Percentiles rank a stretch among this genome's conserved stretches.
phyloP scores from a whole-genome alignment of 805 yeast genomes.

The Candida easanensis region DNA sequence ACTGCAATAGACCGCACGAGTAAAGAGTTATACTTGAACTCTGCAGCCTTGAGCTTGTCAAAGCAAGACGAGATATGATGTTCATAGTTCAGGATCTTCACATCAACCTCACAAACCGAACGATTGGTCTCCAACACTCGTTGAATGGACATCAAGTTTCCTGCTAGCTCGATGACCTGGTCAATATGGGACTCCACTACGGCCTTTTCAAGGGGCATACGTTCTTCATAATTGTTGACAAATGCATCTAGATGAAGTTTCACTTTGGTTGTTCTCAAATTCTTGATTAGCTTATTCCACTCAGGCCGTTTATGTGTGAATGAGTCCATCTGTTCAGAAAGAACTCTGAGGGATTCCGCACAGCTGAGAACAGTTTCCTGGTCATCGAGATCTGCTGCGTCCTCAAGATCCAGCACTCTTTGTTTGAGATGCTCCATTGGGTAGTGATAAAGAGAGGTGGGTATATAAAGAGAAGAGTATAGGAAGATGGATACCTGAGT shows the following conservation, averaged over 20 bases:
- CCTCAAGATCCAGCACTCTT: conserved; percentile 8
- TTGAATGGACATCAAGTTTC: neutral
- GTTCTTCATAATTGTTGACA: neutral
- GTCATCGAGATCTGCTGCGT: conserved; percentile 3
- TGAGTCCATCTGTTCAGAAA: conserved; percentile 6
- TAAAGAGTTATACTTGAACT: conserved; percentile 22
- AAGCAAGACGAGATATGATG: neutral
- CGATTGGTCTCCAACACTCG: neutral
- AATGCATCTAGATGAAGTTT: conserved; percentile 9
- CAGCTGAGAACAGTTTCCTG: neutral
- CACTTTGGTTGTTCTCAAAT: conserved; percentile 9
- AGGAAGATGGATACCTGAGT: too few relatives aligned
- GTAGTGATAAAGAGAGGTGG: too few relatives aligned
- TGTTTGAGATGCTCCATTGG: conserved; percentile 7
- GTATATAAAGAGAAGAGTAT: too few relatives aligned
- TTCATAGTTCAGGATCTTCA: neutral
- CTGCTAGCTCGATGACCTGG: neutral
- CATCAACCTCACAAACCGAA: neutral
- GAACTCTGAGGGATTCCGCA: conserved; percentile 5
- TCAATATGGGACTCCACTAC: conserved; percentile 11
- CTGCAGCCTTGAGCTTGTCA: conserved; percentile 11
- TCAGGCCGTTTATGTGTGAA: conserved; percentile 2
- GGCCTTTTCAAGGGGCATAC: conserved; percentile 3
- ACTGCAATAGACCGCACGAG: conserved; percentile 22
- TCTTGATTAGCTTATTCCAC: conserved; percentile 7